These are phyloP conservation scores for Pestalotiopsis sp. DNA, from an alignment of 2,329 filamentous ascomycete species.

Conservation along the genomic window DNA sequence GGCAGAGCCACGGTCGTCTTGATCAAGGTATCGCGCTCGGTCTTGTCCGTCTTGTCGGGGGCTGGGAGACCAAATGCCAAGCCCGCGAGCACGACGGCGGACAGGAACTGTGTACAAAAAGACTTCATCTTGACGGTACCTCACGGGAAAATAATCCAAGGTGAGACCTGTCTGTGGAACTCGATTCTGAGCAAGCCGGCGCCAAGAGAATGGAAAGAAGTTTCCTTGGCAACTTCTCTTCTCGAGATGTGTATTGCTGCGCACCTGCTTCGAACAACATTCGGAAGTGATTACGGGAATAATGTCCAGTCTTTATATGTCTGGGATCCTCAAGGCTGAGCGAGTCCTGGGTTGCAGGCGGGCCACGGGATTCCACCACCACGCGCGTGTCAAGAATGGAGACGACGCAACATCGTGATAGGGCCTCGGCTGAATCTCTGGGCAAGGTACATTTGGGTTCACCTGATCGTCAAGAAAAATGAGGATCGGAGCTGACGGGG, in stretches of 20 bases:
- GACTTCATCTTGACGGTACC: constrained; percentile 13
- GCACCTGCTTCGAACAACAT: not conserved
- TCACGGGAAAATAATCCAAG: not conserved
- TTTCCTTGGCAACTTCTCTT: not conserved
- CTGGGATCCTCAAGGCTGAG: not conserved
- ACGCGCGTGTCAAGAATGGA: not conserved
- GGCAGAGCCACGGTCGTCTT: constrained; percentile 28
- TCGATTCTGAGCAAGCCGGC: not conserved
- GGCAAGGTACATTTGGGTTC: not conserved
- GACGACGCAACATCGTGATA: constrained; percentile 1
- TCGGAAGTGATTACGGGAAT: not conserved
- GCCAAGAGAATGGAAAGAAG: not conserved
- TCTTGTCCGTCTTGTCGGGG: constrained; percentile 20
- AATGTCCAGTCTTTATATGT: constrained; percentile 12
- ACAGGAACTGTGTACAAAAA: not conserved
- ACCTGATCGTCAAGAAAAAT: not conserved
- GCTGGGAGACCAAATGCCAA: constrained; percentile 17
- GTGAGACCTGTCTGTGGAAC: not conserved
- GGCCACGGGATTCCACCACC: not conserved
- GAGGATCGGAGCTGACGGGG: not conserved
- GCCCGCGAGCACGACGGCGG: constrained; percentile 5
- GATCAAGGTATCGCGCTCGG: constrained; percentile 21
- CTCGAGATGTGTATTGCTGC: constrained; percentile 1
- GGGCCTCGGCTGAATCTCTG: not conserved
- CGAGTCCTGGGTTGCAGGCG: not conserved